A percentile compares a stretch with the other conserved stretches of the same genome.
Evolutionary conservation across 73 alveolate genomes (phyloP).

Genomic region (Paramecium bursaria): DNA sequence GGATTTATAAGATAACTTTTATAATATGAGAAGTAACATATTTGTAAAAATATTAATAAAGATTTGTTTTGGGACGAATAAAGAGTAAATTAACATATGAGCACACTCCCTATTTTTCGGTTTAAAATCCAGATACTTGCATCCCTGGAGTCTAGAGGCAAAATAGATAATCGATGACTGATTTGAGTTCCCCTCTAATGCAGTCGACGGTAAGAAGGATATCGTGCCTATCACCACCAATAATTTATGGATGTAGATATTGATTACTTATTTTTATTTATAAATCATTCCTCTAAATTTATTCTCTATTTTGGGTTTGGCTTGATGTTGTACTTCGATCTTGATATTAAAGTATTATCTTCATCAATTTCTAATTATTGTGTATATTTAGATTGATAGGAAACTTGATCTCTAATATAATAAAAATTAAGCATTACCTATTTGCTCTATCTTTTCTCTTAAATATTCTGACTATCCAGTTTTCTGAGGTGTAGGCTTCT

Average conservation of each 20-base stretch:
- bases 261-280: too few species aligned
- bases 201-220: too few species aligned
- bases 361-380: background rate
- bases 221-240: too few species aligned
- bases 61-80: slow-evolving; percentile 2
- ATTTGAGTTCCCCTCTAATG: too few species aligned
- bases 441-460: slow-evolving; percentile 70
- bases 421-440: slow-evolving; percentile 53
- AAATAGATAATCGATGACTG: too few species aligned
- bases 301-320: slow-evolving; percentile 30
- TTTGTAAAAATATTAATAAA: too few species aligned
- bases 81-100: slow-evolving; percentile 19
- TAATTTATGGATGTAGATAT: too few species aligned
- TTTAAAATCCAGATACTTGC: slow-evolving; percentile 21
- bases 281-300: background rate
- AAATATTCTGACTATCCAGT: slow-evolving; percentile 92
- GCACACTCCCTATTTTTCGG: slow-evolving; percentile 18
- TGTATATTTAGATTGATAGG: slow-evolving; percentile 11
- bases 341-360: background rate
- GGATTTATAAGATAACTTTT: slow-evolving; percentile 40
- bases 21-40: slow-evolving; percentile 19
- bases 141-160: too few species aligned
- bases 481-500: slow-evolving; percentile 89
- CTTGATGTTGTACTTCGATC: background rate
- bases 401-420: slow-evolving; percentile 36